Evolutionary conservation across 805 yeast species (phyloP).

Genomic region (Pichia pseudocactophila): DNA sequence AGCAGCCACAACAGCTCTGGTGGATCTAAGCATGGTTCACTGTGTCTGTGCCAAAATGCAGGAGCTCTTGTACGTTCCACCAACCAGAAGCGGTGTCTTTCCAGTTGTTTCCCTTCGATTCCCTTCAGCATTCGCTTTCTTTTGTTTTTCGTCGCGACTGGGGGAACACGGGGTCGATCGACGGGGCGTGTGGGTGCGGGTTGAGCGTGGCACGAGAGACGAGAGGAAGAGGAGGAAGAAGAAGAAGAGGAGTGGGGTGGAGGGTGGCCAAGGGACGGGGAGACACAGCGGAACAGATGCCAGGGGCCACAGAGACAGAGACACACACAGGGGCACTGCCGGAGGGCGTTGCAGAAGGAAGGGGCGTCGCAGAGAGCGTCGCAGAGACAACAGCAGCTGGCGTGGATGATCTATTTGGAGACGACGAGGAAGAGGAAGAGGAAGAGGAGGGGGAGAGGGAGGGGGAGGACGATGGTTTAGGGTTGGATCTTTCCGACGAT

Average conservation of each 20-base stretch:
- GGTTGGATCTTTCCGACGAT: conserved; percentile 14
- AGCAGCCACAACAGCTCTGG: not conserved
- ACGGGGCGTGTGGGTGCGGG: too few species aligned
- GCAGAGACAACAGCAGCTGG: not conserved
- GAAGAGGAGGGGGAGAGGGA: conserved; percentile 1
- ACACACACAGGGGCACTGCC: not conserved
- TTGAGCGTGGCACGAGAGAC: not conserved
- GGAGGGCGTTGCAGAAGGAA: not conserved
- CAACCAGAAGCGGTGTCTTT: too few species aligned
- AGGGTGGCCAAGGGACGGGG: not conserved
- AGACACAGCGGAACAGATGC: not conserved
- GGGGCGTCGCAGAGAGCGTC: not conserved
- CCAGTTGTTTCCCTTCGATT: too few species aligned
- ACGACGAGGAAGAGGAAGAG: not conserved
- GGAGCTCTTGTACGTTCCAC: not conserved
- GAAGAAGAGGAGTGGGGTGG: not conserved
- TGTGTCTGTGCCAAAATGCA: not conserved
- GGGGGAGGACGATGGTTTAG: conserved; percentile 5
- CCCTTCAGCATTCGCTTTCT: too few species aligned
- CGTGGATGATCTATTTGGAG: conserved; percentile 7
- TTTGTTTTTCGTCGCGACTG: too few species aligned
- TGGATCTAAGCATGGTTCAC: conserved; percentile 2
- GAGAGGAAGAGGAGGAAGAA: not conserved
- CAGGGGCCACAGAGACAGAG: too few species aligned
- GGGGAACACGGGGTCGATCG: conserved; percentile 1